Evolutionary conservation across 139 green algal species (phyloP), one percentile per base, ranked within the genome.

Genomic region (Limnomonas spitsbergensis): DNA sequence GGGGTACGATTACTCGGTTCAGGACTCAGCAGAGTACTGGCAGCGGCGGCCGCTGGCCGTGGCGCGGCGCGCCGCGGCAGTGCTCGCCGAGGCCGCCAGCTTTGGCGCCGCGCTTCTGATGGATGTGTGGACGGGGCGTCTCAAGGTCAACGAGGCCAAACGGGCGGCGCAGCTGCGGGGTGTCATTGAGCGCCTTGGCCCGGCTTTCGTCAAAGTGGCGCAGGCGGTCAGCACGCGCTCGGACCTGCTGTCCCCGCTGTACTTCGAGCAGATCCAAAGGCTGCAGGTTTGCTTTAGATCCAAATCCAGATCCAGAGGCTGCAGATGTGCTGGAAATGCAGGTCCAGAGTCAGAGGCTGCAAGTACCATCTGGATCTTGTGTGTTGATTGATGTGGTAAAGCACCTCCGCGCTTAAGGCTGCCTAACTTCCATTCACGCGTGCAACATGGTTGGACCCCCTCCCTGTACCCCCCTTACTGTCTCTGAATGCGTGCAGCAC

Each of bases 141-240:
- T 88, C n/a, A 34, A 81, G 73, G 73, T 37, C 29, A 86, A 88
- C 42, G 75, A 82, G 73, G 4, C 40, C 2, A 26, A 36, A 74
- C 81, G 88, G 0, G 89, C 89, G 1, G 24, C 34, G 47, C 70
- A 86, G 69, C 47, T 91, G 40, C 79, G 91, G 1, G 68, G 47
- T 1, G 77, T 75, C 39, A 90, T 97, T 29, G 88, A 95, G 82
- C 76, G 83, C 35, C 89, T 97, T 69, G 94, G 94, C 0, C 91
- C 93, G 2, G 90, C 92, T 0, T 97, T 90, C 75, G 87, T 96
- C 20, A 95, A 95, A 77, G 83, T 93, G 27, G 86, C 87, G 0
- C 89, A 94, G 83, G 88, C 89, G 2, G 40, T 97, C 36, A 91
- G 82, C 56, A 98, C 94, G 2, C 88, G 94, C 0, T 90, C 92